Evolutionary conservation across 345 rosid genomes (phyloP).

Genomic region (Hibiscus tridactylites): DNA sequence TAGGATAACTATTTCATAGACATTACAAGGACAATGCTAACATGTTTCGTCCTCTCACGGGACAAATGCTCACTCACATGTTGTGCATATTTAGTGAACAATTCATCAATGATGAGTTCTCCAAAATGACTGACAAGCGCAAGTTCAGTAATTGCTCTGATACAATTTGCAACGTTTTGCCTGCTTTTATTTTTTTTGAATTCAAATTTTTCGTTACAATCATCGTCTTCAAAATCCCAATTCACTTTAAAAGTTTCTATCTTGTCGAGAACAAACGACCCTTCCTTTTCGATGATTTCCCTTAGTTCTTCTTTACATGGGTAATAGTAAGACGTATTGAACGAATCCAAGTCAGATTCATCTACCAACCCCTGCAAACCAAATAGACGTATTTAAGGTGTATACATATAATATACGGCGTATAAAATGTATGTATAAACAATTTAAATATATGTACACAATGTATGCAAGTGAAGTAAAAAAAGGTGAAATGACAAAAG

Average conservation of each 20-base stretch:
- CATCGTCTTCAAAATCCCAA: background rate
- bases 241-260: conserved; percentile 14
- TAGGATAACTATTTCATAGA: background rate
- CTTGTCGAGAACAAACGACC: background rate
- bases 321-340: background rate
- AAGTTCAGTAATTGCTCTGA: conserved; percentile 11
- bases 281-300: background rate
- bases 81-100: conserved; percentile 3
- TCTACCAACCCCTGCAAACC: background rate
- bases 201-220: background rate
- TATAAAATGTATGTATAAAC: background rate
- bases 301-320: background rate
- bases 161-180: background rate
- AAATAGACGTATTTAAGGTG: too few species aligned
- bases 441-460: too few species aligned
- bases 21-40: background rate
- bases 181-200: background rate
- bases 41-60: background rate
- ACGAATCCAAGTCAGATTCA: background rate
- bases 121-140: conserved; percentile 15
- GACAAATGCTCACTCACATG: background rate
- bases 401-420: too few species aligned
- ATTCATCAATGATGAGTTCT: conserved; percentile 2
- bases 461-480: too few species aligned
- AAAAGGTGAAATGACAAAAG: too few species aligned